Evolutionary conservation across 768 basidiomycete species (phyloP).

Genomic region (Tulasnella sp.): DNA sequence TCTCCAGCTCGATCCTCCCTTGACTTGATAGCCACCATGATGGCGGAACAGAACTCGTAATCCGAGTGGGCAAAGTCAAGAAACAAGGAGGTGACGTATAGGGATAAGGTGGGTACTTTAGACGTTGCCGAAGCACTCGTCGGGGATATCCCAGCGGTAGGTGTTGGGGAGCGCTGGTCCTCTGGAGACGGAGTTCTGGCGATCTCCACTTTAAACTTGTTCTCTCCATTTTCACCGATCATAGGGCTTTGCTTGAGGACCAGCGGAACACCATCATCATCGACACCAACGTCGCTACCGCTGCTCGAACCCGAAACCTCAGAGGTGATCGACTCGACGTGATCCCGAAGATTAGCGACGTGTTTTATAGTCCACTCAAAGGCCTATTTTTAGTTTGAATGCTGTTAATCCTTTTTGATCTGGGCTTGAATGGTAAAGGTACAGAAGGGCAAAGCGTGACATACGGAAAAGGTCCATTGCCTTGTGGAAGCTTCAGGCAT

Average conservation of each 20-base stretch:
- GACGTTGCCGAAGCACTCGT: constrained; percentile 23
- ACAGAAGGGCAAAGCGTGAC: constrained; percentile 30
- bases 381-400: constrained; percentile 44
- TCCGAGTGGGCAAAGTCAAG: constrained; percentile 58
- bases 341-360: constrained; percentile 54
- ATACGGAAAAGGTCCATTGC: constrained; percentile 64
- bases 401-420: neutral
- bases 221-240: constrained; percentile 50
- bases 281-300: constrained; percentile 34
- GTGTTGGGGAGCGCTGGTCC: constrained; percentile 19
- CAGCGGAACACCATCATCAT: constrained; percentile 48
- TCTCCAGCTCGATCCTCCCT: constrained; percentile 58
- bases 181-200: constrained; percentile 25
- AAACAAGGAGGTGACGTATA: constrained; percentile 64
- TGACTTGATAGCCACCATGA: constrained; percentile 70
- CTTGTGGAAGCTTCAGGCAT: constrained; percentile 48
- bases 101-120: constrained; percentile 45
- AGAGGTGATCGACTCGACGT: constrained; percentile 45
- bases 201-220: constrained; percentile 59
- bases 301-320: constrained; percentile 34
- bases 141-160: constrained; percentile 16
- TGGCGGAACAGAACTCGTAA: constrained; percentile 54
- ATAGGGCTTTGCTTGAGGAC: constrained; percentile 62
- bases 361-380: constrained; percentile 70
- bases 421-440: neutral